Conservation (phyloP, 371 early-diverging fungal genomes). For the Syncephalis plumigaleata region DNA sequence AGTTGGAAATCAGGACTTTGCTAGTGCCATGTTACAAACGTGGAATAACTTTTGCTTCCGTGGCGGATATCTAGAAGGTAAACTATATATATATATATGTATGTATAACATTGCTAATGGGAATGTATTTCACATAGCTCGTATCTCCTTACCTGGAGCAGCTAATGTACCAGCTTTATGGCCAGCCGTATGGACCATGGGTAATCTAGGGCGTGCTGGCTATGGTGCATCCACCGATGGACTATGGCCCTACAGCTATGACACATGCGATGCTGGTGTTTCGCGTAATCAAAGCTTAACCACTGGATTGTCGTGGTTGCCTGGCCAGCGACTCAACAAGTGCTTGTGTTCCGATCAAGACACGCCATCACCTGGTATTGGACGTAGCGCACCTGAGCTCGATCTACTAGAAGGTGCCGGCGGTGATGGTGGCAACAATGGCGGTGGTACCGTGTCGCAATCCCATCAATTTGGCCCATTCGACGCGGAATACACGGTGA, state of each 20-base stretch:
- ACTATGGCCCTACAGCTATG: constrained; percentile 32
- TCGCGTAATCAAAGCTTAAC: constrained; percentile 17
- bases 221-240: constrained; percentile 35
- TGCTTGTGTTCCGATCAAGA: constrained; percentile 23
- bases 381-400: constrained; percentile 34
- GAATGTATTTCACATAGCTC: no score
- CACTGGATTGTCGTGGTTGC: constrained; percentile 4
- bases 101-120: no score
- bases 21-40: constrained; percentile 31
- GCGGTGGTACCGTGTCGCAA: constrained; percentile 2
- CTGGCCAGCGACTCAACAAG: constrained; percentile 26
- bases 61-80: constrained; percentile 32
- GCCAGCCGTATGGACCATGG: constrained; percentile 36
- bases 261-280: constrained; percentile 26
- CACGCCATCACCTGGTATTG: constrained; percentile 27
- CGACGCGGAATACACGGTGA: background rate
- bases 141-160: constrained; percentile 26
- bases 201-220: constrained; percentile 34
- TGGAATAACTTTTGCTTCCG: constrained; percentile 45
- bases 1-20: constrained; percentile 19
- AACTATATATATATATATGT: no score
- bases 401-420: constrained; percentile 24
- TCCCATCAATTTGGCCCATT: constrained; percentile 8
- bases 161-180: constrained; percentile 24
- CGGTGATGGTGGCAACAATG: background rate